A percentile compares a stretch with the other conserved stretches of the same genome.
These are phyloP conservation scores for Rhynchosporium secalis DNA, from an alignment of 2,329 filamentous ascomycete species.

Conservation along the genomic window DNA sequence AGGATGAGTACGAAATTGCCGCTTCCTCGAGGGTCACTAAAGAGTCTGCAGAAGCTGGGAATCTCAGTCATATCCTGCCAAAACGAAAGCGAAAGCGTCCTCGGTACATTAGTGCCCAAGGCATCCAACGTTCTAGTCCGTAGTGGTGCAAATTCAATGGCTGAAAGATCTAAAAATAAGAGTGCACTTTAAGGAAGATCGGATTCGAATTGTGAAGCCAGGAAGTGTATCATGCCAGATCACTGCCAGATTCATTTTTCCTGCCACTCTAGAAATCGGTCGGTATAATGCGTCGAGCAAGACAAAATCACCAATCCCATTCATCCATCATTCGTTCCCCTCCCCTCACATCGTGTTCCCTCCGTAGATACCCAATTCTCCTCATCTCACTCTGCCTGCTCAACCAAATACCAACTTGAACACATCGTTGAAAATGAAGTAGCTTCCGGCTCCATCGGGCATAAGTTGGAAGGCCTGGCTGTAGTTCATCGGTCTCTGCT, in stretches of 20 bases:
- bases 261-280: conserved; percentile 26
- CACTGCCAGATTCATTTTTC: conserved; percentile 19
- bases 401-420: conserved; percentile 80
- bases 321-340: conserved; percentile 6
- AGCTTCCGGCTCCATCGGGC: conserved; percentile 65
- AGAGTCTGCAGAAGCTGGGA: too few species aligned
- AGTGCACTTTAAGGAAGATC: background rate
- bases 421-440: conserved; percentile 90
- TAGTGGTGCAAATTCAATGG: too few species aligned
- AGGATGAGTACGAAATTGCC: too few species aligned
- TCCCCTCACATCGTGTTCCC: background rate
- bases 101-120: too few species aligned
- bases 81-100: too few species aligned
- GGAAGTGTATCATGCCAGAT: conserved; percentile 22
- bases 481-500: conserved; percentile 86
- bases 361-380: conserved; percentile 29
- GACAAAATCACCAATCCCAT: conserved; percentile 21
- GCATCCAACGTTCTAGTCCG: too few species aligned
- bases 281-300: conserved; percentile 31
- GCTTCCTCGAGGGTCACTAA: too few species aligned
- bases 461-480: conserved; percentile 85
- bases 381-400: conserved; percentile 4
- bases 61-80: too few species aligned
- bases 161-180: too few species aligned
- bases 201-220: conserved; percentile 3